These are phyloP conservation scores for Dioszegia aurantiaca DNA, from an alignment of 768 basidiomycete genomes.

Conservation along the genomic window DNA sequence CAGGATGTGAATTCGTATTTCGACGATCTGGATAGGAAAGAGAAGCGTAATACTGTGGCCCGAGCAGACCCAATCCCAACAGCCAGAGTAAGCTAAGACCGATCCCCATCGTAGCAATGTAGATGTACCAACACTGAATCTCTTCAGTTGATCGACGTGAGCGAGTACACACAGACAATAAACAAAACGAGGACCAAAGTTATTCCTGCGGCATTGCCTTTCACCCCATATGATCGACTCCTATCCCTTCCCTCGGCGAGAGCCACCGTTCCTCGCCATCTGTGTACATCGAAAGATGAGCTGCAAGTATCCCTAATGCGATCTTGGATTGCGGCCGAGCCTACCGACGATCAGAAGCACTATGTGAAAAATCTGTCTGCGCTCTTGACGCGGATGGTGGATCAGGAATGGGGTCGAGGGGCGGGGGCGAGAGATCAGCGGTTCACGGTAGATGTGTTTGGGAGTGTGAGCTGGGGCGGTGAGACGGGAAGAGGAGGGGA, in stretches of 20 bases:
- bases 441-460: slow-evolving; percentile 49
- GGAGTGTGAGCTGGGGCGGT: slow-evolving; percentile 51
- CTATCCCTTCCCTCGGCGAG: slow-evolving; percentile 23
- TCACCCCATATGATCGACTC: slow-evolving; percentile 27
- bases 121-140: background rate
- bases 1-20: slow-evolving; percentile 8
- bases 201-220: background rate
- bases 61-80: background rate
- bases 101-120: background rate
- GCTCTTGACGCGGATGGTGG: slow-evolving; percentile 22
- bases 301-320: slow-evolving; percentile 24
- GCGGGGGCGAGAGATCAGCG: slow-evolving; percentile 18
- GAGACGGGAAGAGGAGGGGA: slow-evolving; percentile 47
- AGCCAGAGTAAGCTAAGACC: background rate
- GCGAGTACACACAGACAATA: slow-evolving; percentile 1
- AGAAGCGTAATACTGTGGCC: background rate
- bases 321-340: slow-evolving; percentile 32
- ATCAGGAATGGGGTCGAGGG: slow-evolving; percentile 11
- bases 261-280: slow-evolving; percentile 17
- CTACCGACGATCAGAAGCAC: slow-evolving; percentile 15
- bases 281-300: slow-evolving; percentile 10
- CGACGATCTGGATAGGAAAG: slow-evolving; percentile 3
- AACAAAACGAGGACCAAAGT: background rate
- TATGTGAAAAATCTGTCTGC: slow-evolving; percentile 19
- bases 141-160: slow-evolving; percentile 1